Evolutionary conservation across 352 stramenopile species (phyloP).

Genomic region (Aphanomyces astaci): DNA sequence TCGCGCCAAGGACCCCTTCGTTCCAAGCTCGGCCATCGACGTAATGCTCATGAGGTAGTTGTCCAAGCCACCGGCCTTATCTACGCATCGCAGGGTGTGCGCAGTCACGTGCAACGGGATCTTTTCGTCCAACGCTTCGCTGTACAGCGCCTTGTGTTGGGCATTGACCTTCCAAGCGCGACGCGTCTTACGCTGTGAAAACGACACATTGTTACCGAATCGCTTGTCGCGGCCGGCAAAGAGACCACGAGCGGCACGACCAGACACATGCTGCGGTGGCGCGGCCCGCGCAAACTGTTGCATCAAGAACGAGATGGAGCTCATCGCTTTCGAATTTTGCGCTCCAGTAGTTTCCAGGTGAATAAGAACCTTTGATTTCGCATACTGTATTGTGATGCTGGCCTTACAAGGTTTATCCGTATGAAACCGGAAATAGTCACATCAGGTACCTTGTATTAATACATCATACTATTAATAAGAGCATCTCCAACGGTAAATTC

Average conservation of each 20-base stretch:
- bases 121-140: constrained; percentile 89
- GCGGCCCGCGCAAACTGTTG: constrained; percentile 48
- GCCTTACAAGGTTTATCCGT: too few species aligned
- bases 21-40: constrained; percentile 63
- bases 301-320: constrained; percentile 27
- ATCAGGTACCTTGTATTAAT: too few species aligned
- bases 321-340: constrained; percentile 8
- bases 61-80: constrained; percentile 90
- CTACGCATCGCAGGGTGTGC: constrained; percentile 86
- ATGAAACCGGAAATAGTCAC: too few species aligned
- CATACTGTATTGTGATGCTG: too few species aligned
- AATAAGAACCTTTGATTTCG: not conserved
- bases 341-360: constrained; percentile 13
- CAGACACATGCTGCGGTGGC: constrained; percentile 65
- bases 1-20: constrained; percentile 54
- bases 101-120: constrained; percentile 90
- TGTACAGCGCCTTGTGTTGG: constrained; percentile 82
- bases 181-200: constrained; percentile 89
- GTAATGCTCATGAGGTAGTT: constrained; percentile 91
- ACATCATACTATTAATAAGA: too few species aligned
- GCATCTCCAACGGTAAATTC: too few species aligned
- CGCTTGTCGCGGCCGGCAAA: constrained; percentile 91
- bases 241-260: constrained; percentile 73
- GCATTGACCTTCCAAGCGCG: constrained; percentile 93
- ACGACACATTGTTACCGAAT: constrained; percentile 92